Percentiles rank a stretch among this genome's conserved stretches.
These are phyloP conservation scores for Cupressus sempervirens DNA, from an alignment of 75 land plant species.

Conservation along the genomic window DNA sequence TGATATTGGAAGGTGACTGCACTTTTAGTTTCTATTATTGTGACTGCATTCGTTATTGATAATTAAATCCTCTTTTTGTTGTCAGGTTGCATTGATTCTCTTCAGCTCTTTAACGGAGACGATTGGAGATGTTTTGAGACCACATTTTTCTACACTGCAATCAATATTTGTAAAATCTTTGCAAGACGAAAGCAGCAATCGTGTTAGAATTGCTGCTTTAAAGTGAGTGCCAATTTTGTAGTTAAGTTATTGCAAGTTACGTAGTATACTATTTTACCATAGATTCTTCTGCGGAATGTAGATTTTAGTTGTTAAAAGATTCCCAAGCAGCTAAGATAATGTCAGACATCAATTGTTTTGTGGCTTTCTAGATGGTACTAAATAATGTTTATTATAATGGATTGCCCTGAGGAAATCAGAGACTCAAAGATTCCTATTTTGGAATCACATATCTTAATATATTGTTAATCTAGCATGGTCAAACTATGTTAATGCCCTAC, in stretches of 20 bases:
- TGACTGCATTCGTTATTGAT: neutral
- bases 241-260: neutral
- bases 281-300: neutral
- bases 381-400: neutral
- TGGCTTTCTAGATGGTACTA: neutral
- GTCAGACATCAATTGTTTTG: neutral
- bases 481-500: neutral
- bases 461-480: neutral
- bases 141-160: conserved; percentile 75
- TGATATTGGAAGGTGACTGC: neutral
- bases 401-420: neutral
- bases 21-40: neutral
- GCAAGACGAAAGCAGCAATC: conserved; percentile 81
- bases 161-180: conserved; percentile 78
- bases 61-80: neutral
- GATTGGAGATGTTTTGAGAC: conserved; percentile 72
- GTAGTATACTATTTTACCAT: conserved; percentile 1
- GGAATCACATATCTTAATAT: neutral
- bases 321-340: neutral
- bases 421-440: neutral
- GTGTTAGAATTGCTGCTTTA: conserved; percentile 92
- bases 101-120: conserved; percentile 98
- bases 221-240: conserved; percentile 46
- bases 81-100: conserved; percentile 91
- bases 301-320: neutral